Conservation (phyloP, 1,284 basidiomycete species). For the Melanopsichium pennsylvanicum region DNA sequence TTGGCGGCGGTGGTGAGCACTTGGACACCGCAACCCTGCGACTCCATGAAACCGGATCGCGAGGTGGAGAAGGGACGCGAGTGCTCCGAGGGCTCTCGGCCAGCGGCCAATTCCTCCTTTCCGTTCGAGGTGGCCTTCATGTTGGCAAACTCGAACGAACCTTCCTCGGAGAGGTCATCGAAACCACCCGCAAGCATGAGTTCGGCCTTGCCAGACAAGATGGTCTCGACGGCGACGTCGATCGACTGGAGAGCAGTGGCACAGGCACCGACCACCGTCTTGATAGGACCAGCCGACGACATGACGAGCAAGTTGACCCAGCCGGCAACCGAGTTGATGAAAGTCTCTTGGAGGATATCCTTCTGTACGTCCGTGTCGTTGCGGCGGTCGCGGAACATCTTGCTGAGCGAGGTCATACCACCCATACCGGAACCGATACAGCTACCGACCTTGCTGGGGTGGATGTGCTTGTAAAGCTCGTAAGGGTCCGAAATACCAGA, state of each 20-base stretch:
- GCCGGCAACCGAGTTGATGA: constrained; percentile 70
- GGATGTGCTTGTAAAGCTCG: constrained; percentile 78
- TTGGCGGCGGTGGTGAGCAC: constrained; percentile 96
- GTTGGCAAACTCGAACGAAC: constrained; percentile 91
- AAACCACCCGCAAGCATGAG: constrained; percentile 99
- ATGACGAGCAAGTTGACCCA: constrained; percentile 88
- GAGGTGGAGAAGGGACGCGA: constrained; percentile 96
- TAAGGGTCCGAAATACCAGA: constrained; percentile 98
- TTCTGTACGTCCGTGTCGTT: constrained; percentile 98
- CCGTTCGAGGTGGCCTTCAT: constrained; percentile 99
- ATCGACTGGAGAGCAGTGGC: constrained; percentile 97
- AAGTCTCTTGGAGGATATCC: constrained; percentile 95
- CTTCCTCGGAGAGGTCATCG: constrained; percentile 96
- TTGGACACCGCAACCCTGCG: constrained; percentile 94
- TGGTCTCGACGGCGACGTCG: constrained; percentile 95
- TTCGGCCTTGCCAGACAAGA: constrained; percentile 94
- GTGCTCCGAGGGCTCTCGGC: constrained; percentile 96
- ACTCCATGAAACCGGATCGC: constrained; percentile 78
- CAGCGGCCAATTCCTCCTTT: constrained; percentile 95
- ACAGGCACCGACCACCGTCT: constrained; percentile 98
- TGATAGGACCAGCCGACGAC: constrained; percentile 79
- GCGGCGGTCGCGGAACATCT: constrained; percentile 97
- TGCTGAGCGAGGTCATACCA: constrained; percentile 72
- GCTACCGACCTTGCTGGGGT: constrained; percentile 83
- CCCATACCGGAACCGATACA: constrained; percentile 84